Conservation (phyloP, 352 stramenopile genomes). For the Globisporangium splendens region DNA sequence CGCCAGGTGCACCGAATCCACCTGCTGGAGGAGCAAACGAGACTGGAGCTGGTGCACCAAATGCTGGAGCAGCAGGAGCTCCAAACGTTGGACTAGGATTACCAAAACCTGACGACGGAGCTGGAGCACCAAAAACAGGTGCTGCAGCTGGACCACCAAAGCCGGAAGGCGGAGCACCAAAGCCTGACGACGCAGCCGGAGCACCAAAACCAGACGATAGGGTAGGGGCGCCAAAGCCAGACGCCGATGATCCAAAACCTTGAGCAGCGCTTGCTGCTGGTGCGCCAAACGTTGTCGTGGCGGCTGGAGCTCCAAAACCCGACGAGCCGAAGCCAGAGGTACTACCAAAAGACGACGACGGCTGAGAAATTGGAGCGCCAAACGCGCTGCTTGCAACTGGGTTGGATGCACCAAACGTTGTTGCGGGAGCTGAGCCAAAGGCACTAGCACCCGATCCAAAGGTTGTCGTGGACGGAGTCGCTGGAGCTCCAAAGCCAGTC, state of each 20-base stretch:
- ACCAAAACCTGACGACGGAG: conserved; percentile 15
- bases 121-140: conserved; percentile 11
- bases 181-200: conserved; percentile 17
- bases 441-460: conserved; percentile 8
- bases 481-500: conserved; percentile 29
- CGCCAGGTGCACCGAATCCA: conserved; percentile 15
- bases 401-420: conserved; percentile 16
- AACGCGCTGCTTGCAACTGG: conserved; percentile 11
- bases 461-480: conserved; percentile 5
- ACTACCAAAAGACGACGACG: conserved; percentile 29
- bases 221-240: conserved; percentile 19
- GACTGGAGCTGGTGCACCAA: conserved; percentile 16
- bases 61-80: conserved; percentile 18
- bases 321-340: conserved; percentile 21
- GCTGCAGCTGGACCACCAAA: conserved; percentile 17
- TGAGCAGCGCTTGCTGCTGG: conserved; percentile 9
- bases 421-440: conserved; percentile 1
- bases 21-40: conserved; percentile 30
- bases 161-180: conserved; percentile 13
- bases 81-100: conserved; percentile 23
- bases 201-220: conserved; percentile 13
- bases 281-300: conserved; percentile 18
- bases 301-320: conserved; percentile 9
- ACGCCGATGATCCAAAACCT: conserved; percentile 1
- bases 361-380: conserved; percentile 14